A percentile compares a stretch with the other conserved stretches of the same genome.
Evolutionary conservation across 2,329 filamentous ascomycete genomes (phyloP).

Genomic region (Arthrobotrys megalospora): DNA sequence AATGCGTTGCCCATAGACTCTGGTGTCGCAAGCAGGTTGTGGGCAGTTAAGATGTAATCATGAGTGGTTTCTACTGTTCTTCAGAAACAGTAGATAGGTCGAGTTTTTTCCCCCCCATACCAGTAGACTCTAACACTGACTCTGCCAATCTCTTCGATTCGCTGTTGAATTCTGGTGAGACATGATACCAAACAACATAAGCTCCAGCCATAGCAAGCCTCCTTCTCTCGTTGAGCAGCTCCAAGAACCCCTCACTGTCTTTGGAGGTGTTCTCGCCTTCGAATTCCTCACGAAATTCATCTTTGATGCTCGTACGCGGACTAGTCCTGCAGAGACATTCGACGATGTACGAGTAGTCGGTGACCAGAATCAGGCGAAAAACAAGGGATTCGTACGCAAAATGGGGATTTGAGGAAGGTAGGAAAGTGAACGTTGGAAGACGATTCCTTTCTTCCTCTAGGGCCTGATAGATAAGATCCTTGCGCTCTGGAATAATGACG

Average conservation of each 20-base stretch:
- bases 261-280: not conserved
- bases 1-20: too few relatives aligned
- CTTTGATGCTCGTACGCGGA: not conserved
- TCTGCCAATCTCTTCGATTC: not conserved
- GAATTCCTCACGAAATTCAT: not conserved
- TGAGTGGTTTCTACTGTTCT: too few relatives aligned
- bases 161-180: not conserved
- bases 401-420: not conserved
- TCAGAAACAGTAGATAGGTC: too few relatives aligned
- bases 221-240: not conserved
- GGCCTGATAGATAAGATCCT: not conserved
- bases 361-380: not conserved
- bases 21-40: too few relatives aligned
- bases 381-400: not conserved
- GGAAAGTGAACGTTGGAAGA: not conserved
- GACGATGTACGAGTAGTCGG: constrained; percentile 13
- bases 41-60: too few relatives aligned
- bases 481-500: constrained; percentile 6
- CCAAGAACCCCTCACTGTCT: not conserved
- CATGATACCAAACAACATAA: constrained; percentile 14
- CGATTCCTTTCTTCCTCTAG: not conserved
- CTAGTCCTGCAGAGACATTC: constrained; percentile 4
- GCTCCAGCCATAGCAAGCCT: not conserved
- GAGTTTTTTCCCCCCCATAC: not conserved
- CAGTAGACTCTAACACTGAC: not conserved